These are phyloP conservation scores for Pythium brassicae DNA, from an alignment of 352 stramenopile genomes.

Conservation along the genomic window DNA sequence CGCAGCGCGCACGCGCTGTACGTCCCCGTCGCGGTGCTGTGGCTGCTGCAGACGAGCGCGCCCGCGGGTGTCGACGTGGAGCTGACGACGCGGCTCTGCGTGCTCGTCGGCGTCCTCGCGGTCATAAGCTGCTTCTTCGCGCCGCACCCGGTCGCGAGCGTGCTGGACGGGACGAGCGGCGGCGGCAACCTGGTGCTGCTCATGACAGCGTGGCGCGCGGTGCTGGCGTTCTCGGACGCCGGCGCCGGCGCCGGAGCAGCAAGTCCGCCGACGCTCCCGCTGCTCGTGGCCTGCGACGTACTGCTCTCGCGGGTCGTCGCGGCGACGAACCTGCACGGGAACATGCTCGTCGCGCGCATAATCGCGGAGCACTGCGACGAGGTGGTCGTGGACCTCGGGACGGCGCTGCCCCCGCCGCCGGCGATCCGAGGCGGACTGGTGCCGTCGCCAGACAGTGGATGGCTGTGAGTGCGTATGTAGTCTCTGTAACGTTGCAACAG, in stretches of 20 bases:
- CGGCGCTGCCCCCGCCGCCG: not conserved
- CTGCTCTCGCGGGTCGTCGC: slow-evolving; percentile 29
- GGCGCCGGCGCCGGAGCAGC: not conserved
- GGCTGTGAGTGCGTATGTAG: not conserved
- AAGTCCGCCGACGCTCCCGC: slow-evolving; percentile 23
- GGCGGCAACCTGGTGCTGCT: slow-evolving; percentile 19
- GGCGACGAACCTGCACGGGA: slow-evolving; percentile 29
- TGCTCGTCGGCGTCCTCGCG: slow-evolving; percentile 15
- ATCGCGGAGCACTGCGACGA: slow-evolving; percentile 43
- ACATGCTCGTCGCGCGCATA: slow-evolving; percentile 38
- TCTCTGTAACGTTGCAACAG: not conserved
- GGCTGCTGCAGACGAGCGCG: slow-evolving; percentile 29
- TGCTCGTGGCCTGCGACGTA: slow-evolving; percentile 38
- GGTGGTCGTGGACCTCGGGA: slow-evolving; percentile 15
- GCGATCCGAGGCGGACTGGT: slow-evolving; percentile 32
- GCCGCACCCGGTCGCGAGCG: slow-evolving; percentile 1
- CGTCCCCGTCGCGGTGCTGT: slow-evolving; percentile 33
- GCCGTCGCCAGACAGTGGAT: slow-evolving; percentile 50
- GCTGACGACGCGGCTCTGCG: slow-evolving; percentile 15
- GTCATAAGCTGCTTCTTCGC: slow-evolving; percentile 41
- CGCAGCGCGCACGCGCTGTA: slow-evolving; percentile 40
- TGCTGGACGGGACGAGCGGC: slow-evolving; percentile 10
- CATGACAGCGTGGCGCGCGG: slow-evolving; percentile 20
- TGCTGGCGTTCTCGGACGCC: slow-evolving; percentile 10
- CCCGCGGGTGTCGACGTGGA: slow-evolving; percentile 1